A percentile compares a stretch with the other conserved stretches of the same genome.
Conservation (phyloP, 2,329 filamentous ascomycete genomes). For the Fusarium longipes region DNA sequence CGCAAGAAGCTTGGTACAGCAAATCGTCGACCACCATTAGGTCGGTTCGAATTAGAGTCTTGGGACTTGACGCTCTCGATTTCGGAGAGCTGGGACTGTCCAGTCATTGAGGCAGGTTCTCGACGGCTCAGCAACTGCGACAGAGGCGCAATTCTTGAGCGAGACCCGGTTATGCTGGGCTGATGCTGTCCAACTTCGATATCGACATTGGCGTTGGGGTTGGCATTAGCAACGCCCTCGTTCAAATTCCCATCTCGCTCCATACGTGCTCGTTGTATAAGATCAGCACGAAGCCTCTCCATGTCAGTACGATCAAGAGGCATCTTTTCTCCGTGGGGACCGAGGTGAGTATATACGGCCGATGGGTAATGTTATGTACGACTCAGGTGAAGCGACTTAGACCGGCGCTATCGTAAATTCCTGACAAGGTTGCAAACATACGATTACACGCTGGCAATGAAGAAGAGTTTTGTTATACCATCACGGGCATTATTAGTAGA, state of each 20-base stretch:
- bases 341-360: slow-evolving; percentile 11
- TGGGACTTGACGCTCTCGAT: slow-evolving; percentile 62
- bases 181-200: slow-evolving; percentile 28
- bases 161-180: slow-evolving; percentile 12
- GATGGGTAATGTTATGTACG: slow-evolving; percentile 18
- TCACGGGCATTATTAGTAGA: slow-evolving; percentile 29
- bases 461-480: slow-evolving; percentile 21
- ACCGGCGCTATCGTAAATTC: slow-evolving; percentile 29
- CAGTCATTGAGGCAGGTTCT: slow-evolving; percentile 27
- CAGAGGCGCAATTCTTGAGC: slow-evolving; percentile 21
- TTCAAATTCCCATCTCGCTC: slow-evolving; percentile 41
- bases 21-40: slow-evolving; percentile 18
- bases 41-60: slow-evolving; percentile 53
- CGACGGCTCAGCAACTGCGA: slow-evolving; percentile 36
- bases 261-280: slow-evolving; percentile 48
- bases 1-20: slow-evolving; percentile 27
- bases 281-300: slow-evolving; percentile 50
- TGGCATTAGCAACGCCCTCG: slow-evolving; percentile 4
- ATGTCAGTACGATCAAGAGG: slow-evolving; percentile 39
- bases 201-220: slow-evolving; percentile 21
- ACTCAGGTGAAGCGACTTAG: slow-evolving; percentile 29
- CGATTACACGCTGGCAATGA: slow-evolving; percentile 24
- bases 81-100: slow-evolving; percentile 40
- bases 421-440: slow-evolving; percentile 21
- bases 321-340: slow-evolving; percentile 35